phyloP scores from a whole-genome alignment of 495 filamentous ascomycete species.

The Penicillium desertorum region DNA sequence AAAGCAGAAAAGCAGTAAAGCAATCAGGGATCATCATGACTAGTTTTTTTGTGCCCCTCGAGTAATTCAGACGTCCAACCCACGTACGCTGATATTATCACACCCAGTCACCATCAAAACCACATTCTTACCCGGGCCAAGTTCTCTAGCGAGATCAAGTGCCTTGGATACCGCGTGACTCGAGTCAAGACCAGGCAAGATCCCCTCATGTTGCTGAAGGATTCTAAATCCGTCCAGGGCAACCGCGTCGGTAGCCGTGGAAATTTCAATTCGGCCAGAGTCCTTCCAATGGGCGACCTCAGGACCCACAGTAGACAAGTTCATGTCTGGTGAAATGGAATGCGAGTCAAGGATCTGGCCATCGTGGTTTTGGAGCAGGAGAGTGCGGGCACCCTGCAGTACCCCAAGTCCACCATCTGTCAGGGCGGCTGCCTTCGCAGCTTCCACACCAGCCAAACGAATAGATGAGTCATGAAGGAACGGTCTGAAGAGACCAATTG shows the following conservation, averaged over 20 bases:
- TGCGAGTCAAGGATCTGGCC: conserved; percentile 35
- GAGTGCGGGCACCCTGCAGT: conserved; percentile 35
- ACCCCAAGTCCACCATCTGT: conserved; percentile 32
- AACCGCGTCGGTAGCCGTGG: conserved; percentile 32
- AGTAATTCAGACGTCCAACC: conserved; percentile 16
- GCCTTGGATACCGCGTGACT: conserved; percentile 33
- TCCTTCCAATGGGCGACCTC: conserved; percentile 39
- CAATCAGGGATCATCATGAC: background rate
- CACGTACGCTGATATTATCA: conserved; percentile 21
- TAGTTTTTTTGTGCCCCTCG: background rate
- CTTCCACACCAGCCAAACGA: conserved; percentile 32
- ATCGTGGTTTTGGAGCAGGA: conserved; percentile 34
- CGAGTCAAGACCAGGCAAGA: conserved; percentile 33
- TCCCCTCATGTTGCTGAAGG: conserved; percentile 32
- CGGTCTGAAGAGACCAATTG: conserved; percentile 33
- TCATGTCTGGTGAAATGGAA: conserved; percentile 38
- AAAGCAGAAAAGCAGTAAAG: background rate
- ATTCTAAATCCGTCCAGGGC: conserved; percentile 36
- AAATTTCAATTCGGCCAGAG: conserved; percentile 30
- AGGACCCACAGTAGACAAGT: conserved; percentile 35
- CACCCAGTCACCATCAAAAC: conserved; percentile 38
- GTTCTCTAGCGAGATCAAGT: conserved; percentile 28
- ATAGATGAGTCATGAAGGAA: conserved; percentile 24
- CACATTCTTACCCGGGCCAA: conserved; percentile 35
- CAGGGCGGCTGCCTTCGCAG: conserved; percentile 27